Conservation (phyloP, 306 rosid genomes). For the Ceratonia siliqua region DNA sequence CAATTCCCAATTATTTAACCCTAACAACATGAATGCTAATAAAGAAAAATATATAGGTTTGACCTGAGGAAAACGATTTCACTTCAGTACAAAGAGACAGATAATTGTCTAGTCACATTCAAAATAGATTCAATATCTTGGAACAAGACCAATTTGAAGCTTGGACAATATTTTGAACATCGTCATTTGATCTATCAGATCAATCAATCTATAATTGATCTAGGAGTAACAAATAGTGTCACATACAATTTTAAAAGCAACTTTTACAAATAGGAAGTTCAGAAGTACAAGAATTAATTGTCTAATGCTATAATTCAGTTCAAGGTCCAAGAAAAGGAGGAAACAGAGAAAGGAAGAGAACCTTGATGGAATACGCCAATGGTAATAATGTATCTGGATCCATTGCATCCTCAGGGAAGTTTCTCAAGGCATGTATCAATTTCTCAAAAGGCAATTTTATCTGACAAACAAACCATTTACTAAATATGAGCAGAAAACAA, state of each 20-base stretch:
- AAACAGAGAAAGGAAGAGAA: constrained; percentile 40
- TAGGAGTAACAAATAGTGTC: not conserved
- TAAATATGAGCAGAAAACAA: constrained; percentile 26
- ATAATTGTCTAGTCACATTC: not conserved
- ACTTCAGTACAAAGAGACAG: not conserved
- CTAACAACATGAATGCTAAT: not conserved
- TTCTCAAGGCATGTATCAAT: constrained; percentile 88
- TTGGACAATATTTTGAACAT: constrained; percentile 3
- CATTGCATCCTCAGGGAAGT: constrained; percentile 92
- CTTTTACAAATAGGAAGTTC: not conserved
- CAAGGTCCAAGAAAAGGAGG: constrained; percentile 6
- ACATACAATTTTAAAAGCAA: not conserved
- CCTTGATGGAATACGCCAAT: constrained; percentile 92
- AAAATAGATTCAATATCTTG: not conserved
- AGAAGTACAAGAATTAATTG: not conserved
- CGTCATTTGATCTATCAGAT: not conserved
- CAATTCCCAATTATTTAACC: not conserved
- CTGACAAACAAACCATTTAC: constrained; percentile 45
- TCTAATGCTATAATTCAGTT: not conserved
- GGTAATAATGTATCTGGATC: constrained; percentile 86
- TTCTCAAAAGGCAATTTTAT: constrained; percentile 93
- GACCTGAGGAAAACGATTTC: not conserved
- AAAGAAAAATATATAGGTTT: not conserved
- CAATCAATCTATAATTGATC: constrained; percentile 3
- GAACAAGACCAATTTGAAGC: constrained; percentile 9